Evolutionary conservation across 2,329 filamentous ascomycete species (phyloP), one percentile per base, ranked within the genome.

Genomic region (Capronia americana): DNA sequence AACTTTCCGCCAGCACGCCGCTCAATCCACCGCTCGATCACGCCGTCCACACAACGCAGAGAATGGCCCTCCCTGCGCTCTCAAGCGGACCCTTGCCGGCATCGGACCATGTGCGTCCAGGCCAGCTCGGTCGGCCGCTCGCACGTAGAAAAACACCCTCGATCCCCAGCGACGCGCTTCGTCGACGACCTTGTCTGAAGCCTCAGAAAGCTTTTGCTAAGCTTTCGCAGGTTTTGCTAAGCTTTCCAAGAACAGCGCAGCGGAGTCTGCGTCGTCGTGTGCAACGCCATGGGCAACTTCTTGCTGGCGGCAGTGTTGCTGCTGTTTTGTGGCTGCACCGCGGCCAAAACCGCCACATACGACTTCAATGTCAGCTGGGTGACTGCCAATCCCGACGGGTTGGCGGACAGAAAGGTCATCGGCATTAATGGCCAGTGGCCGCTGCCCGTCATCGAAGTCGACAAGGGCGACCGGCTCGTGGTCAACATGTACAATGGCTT

Each of bases 351-450:
- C 1, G 78, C 83, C 56, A 81, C 77, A 26, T 82, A 83, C 67
- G 77, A 86, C 70, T 86, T 82, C 72, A 82, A 86, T 69, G 77
- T 86, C 69, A 81, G 78, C 14, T 87, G 85, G 85, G 80, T 85
- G 4, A 80, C 75, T 54, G 83, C 83, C 17, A 85, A 86, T 69
- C 85, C 85, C 10, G 85, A 87, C 77, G 84, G 83, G n/a, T 73
- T 81, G 65, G 69, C 74, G 24, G 79, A 79, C 23, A 79, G 85
- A 6, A 79, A 81, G n/a, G 75, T 90, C 81, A 84, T 92, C 57
- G 86, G 89, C 46, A 90, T 93, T 78, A 92, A 94, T 74, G 87
- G 87, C 32, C 82, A 89, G 75, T 93, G 91, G 78, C 92, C 92
- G 0, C 84, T 91, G 0, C 91, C 91, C 5, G 76, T 90, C 53